A percentile compares a stretch with the other conserved stretches of the same genome.
Conservation (phyloP, 2,329 filamentous ascomycete species). For the Fusarium globosum region DNA sequence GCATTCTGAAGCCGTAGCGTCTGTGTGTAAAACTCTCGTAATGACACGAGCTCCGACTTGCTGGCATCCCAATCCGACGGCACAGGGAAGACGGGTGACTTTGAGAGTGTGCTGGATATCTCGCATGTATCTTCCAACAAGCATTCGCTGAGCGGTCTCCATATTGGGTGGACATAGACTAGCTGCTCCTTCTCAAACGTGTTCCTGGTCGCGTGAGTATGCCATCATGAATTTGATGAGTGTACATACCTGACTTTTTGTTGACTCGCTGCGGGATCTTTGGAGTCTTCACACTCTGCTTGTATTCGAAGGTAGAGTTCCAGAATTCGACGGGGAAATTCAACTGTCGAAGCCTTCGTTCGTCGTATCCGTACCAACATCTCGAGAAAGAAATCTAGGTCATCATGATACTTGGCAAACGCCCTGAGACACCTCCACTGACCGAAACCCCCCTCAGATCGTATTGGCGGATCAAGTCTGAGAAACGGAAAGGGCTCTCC, state of each 20-base stretch:
- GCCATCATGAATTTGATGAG: not conserved
- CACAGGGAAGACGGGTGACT: constrained; percentile 39
- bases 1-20: constrained; percentile 33
- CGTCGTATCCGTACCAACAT: constrained; percentile 33
- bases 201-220: constrained; percentile 13
- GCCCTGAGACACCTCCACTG: constrained; percentile 37
- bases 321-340: constrained; percentile 39
- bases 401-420: constrained; percentile 32
- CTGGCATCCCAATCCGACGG: constrained; percentile 37
- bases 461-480: constrained; percentile 31
- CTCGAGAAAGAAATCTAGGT: constrained; percentile 41
- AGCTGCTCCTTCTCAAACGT: constrained; percentile 39
- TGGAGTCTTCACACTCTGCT: constrained; percentile 34
- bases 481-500: constrained; percentile 40
- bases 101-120: constrained; percentile 38
- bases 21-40: constrained; percentile 39
- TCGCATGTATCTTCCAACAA: constrained; percentile 36
- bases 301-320: constrained; percentile 42
- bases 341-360: constrained; percentile 27
- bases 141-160: constrained; percentile 40
- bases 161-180: constrained; percentile 37
- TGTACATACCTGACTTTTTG: constrained; percentile 39
- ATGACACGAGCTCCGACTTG: constrained; percentile 36
- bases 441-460: constrained; percentile 29
- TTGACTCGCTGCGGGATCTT: constrained; percentile 13